Evolutionary conservation across 352 stramenopile genomes (phyloP).

Genomic region (Pythium phragmiticola): DNA sequence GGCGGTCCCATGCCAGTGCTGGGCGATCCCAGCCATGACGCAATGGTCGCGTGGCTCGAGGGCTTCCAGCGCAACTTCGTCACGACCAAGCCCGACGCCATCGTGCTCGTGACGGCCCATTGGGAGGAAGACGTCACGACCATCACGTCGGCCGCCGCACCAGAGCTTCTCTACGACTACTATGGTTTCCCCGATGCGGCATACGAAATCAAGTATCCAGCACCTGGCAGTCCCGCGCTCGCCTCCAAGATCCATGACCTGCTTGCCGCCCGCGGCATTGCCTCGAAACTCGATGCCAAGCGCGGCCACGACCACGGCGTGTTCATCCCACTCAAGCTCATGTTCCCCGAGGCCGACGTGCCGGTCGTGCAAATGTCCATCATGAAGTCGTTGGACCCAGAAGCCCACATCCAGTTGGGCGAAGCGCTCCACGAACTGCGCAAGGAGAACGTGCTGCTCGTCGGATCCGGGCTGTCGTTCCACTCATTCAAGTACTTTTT

Average conservation of each 20-base stretch:
- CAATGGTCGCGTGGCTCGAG: constrained; percentile 43
- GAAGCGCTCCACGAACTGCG: constrained; percentile 62
- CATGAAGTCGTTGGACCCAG: constrained; percentile 37
- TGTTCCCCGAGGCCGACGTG: constrained; percentile 86
- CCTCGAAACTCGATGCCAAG: constrained; percentile 42
- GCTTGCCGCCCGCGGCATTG: constrained; percentile 49
- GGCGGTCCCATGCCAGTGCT: constrained; percentile 64
- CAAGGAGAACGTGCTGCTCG: constrained; percentile 72
- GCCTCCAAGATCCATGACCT: constrained; percentile 65
- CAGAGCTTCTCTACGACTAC: constrained; percentile 89
- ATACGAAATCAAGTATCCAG: constrained; percentile 86
- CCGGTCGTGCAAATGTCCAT: constrained; percentile 59
- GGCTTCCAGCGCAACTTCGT: constrained; percentile 37
- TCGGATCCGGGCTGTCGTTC: constrained; percentile 65
- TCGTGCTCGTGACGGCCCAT: constrained; percentile 88
- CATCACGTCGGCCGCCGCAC: constrained; percentile 49
- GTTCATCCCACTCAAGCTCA: constrained; percentile 91
- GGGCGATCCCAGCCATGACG: constrained; percentile 38
- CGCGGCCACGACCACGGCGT: constrained; percentile 90
- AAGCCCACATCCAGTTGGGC: constrained; percentile 67
- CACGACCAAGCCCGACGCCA: constrained; percentile 44
- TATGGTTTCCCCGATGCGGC: constrained; percentile 82
- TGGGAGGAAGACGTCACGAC: constrained; percentile 54
- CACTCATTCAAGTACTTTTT: constrained; percentile 23
- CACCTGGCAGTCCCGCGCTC: constrained; percentile 64